Conservation (phyloP, 768 basidiomycete genomes). For the Russula sp. region DNA sequence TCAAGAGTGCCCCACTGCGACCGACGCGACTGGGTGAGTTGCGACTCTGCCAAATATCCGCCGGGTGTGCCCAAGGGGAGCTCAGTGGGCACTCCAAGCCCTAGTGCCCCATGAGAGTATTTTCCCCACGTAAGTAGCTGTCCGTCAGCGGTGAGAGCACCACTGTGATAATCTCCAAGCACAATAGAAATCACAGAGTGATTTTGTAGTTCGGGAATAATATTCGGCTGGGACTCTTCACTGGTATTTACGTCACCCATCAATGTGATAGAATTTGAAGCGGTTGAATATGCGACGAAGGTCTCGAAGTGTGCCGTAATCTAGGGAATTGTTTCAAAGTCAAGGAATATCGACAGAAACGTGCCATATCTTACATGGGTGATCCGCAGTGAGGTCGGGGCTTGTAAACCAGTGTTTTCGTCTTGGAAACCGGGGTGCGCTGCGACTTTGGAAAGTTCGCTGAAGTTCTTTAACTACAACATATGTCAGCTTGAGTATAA, state of each 20-base stretch:
- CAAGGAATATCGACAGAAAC: background rate
- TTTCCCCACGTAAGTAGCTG: conserved; percentile 78
- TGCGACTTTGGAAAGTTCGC: conserved; percentile 54
- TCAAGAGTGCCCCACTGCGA: conserved; percentile 9
- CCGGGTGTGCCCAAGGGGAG: conserved; percentile 57
- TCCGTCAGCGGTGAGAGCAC: conserved; percentile 76
- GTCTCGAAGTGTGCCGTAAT: conserved; percentile 81
- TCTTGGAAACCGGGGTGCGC: conserved; percentile 46
- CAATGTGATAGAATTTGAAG: conserved; percentile 65
- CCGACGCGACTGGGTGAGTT: conserved; percentile 36
- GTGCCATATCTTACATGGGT: conserved; percentile 59
- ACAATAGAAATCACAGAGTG: conserved; percentile 79
- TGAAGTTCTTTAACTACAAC: conserved; percentile 67
- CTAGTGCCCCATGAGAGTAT: conserved; percentile 77
- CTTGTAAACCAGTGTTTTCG: conserved; percentile 32
- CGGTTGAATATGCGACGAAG: conserved; percentile 81
- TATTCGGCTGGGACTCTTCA: conserved; percentile 47
- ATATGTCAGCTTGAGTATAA: conserved; percentile 5
- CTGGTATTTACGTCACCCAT: conserved; percentile 57
- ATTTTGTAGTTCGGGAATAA: conserved; percentile 74
- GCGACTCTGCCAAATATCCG: conserved; percentile 47
- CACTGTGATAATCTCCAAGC: conserved; percentile 90
- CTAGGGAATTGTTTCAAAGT: conserved; percentile 41
- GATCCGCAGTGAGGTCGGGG: conserved; percentile 55
- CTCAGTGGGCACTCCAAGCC: conserved; percentile 70